Conservation (phyloP, 2,329 filamentous ascomycete species). For the Myriosclerotinia duriaeana region DNA sequence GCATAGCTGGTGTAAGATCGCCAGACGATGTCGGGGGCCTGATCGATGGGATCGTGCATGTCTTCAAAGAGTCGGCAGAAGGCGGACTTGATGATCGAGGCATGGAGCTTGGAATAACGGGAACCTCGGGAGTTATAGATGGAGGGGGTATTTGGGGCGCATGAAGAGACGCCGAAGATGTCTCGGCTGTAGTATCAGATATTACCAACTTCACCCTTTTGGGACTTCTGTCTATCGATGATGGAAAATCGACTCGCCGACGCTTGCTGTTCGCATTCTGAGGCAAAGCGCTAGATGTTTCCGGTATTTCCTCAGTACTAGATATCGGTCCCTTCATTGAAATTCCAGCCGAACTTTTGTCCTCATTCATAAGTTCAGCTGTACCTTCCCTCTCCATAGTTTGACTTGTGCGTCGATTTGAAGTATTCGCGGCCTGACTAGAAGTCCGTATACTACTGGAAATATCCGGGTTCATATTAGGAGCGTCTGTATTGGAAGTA, state of each 20-base stretch:
- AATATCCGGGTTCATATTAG: background rate
- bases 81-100: background rate
- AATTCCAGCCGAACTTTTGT: background rate
- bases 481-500: background rate
- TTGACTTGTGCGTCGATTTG: conserved; percentile 3
- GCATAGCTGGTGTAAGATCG: conserved; percentile 49
- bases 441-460: background rate
- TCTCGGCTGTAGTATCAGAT: conserved; percentile 13
- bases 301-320: background rate
- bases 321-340: background rate
- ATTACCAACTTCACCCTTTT: conserved; percentile 1
- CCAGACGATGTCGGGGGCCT: conserved; percentile 51
- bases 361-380: background rate
- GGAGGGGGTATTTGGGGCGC: background rate
- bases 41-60: conserved; percentile 54
- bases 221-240: conserved; percentile 1
- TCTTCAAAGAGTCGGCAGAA: background rate
- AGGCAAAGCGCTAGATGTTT: conserved; percentile 8
- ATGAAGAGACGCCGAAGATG: background rate
- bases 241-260: conserved; percentile 8
- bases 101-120: background rate
- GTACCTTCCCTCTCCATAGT: background rate
- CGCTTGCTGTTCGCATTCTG: conserved; percentile 13
- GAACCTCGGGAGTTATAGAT: background rate
- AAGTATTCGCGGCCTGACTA: background rate